Conservation (phyloP, 176 grass and related monocot species). For the Rhynchospora pubera region DNA sequence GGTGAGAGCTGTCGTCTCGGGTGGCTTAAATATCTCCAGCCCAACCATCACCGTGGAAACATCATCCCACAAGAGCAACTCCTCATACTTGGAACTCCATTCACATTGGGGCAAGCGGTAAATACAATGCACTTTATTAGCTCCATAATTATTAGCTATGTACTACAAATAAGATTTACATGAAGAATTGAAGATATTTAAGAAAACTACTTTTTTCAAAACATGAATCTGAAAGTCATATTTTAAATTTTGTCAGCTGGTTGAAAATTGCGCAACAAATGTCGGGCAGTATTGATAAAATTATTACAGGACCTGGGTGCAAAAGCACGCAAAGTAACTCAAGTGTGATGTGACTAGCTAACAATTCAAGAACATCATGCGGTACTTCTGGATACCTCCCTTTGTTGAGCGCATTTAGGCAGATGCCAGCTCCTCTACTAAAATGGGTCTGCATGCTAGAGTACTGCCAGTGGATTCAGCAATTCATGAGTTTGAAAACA, state of each 20-base stretch:
- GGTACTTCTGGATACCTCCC: slow-evolving; percentile 90
- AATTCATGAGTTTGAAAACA: slow-evolving; percentile 13
- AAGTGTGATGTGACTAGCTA: too few relatives aligned
- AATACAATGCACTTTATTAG: too few relatives aligned
- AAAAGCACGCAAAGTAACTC: slow-evolving; percentile 97
- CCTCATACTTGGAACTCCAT: too few relatives aligned
- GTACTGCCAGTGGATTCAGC: slow-evolving; percentile 21
- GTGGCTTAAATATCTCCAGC: too few relatives aligned
- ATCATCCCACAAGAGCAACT: too few relatives aligned
- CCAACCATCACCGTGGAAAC: too few relatives aligned
- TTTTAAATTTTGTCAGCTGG: slow-evolving; percentile 36
- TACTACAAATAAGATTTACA: too few relatives aligned
- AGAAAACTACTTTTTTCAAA: too few relatives aligned
- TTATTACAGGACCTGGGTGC: slow-evolving; percentile 94
- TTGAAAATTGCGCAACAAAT: slow-evolving; percentile 96
- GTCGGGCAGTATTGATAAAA: slow-evolving; percentile 94
- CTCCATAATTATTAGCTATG: too few relatives aligned
- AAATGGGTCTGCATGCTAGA: not conserved
- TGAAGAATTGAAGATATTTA: too few relatives aligned
- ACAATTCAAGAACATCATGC: slow-evolving; percentile 93
- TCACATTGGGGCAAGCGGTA: too few relatives aligned
- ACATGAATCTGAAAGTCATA: not conserved
- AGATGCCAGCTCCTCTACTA: slow-evolving; percentile 18
- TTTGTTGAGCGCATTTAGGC: slow-evolving; percentile 85
- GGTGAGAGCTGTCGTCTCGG: too few relatives aligned